Evolutionary conservation across 148 eudicot species (phyloP).

Genomic region (Persicaria tinctoria): DNA sequence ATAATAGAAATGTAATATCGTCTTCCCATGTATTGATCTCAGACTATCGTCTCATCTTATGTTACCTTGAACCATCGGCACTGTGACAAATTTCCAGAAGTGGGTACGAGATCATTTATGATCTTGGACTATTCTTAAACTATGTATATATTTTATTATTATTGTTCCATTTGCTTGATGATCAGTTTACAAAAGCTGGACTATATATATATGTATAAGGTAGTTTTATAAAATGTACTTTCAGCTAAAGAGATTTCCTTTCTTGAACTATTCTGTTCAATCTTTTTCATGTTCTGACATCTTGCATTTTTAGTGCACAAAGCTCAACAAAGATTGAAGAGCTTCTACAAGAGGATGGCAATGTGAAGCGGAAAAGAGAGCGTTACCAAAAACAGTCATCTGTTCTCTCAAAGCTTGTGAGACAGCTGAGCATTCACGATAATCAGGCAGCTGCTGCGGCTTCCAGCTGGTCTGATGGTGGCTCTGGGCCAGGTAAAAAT

Average conservation of each 20-base stretch:
- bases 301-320: slow-evolving; percentile 44
- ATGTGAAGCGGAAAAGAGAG: slow-evolving; percentile 75
- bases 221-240: background rate
- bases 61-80: background rate
- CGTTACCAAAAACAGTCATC: slow-evolving; percentile 80
- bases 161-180: background rate
- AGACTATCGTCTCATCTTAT: background rate
- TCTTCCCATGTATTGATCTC: background rate
- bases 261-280: background rate
- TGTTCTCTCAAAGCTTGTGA: slow-evolving; percentile 77
- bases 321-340: slow-evolving; percentile 80
- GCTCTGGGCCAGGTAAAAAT: slow-evolving; percentile 33
- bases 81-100: background rate
- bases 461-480: slow-evolving; percentile 41
- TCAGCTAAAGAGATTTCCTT: background rate
- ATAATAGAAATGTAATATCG: background rate
- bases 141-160: background rate
- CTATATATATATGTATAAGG: background rate
- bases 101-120: background rate
- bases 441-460: slow-evolving; percentile 81
- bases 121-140: background rate
- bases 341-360: slow-evolving; percentile 89
- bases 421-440: slow-evolving; percentile 87
- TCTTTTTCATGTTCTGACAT: background rate
- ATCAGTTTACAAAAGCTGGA: background rate